Conservation (phyloP, 2,329 filamentous ascomycete genomes). For the Pyrenophora seminiperda region DNA sequence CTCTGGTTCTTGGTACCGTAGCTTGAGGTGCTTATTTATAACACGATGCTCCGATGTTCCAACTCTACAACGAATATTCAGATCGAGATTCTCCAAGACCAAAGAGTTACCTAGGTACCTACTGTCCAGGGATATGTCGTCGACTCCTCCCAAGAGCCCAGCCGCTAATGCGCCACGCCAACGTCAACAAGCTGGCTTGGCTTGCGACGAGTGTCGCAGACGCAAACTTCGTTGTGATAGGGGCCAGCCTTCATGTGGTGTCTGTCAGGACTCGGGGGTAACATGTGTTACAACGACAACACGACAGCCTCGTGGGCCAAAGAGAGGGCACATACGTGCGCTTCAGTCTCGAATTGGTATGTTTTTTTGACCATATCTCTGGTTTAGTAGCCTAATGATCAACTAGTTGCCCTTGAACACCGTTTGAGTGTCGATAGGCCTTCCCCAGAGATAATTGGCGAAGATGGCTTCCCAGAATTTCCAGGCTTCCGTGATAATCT, state of each 20-base stretch:
- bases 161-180: background rate
- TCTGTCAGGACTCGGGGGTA: background rate
- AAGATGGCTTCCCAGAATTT: background rate
- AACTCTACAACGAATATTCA: too few relatives aligned
- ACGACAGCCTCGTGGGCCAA: background rate
- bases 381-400: background rate
- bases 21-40: too few relatives aligned
- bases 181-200: background rate
- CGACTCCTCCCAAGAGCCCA: background rate
- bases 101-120: too few relatives aligned
- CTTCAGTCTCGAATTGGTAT: conserved; percentile 1
- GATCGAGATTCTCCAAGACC: too few relatives aligned
- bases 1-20: too few relatives aligned
- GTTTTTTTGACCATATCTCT: background rate
- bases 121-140: too few relatives aligned
- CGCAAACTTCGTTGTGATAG: conserved; percentile 2
- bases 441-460: background rate
- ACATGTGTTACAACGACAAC: background rate
- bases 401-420: background rate
- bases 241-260: background rate
- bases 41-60: too few relatives aligned
- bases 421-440: background rate
- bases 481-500: background rate
- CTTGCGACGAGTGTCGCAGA: background rate
- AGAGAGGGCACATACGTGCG: background rate